phyloP scores from a whole-genome alignment of 116 monocot genomes.

The Cymodocea nodosa region DNA sequence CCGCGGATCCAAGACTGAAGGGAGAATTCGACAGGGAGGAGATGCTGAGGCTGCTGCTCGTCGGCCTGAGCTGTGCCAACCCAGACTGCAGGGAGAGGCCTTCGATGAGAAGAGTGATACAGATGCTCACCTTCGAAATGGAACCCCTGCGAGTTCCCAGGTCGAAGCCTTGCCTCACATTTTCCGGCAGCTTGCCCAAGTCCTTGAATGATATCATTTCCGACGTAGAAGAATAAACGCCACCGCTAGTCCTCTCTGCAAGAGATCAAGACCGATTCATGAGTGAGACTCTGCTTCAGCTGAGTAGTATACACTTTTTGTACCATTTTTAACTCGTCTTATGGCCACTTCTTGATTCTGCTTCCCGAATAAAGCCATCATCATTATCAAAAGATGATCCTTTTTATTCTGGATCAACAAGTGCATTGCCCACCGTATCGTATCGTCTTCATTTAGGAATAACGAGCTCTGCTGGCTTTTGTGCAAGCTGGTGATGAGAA shows the following conservation, averaged over 20 bases:
- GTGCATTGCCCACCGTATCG: too few relatives aligned
- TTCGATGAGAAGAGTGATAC: constrained; percentile 51
- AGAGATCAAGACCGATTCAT: constrained; percentile 11
- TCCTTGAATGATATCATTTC: constrained; percentile 38
- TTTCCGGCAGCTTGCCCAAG: constrained; percentile 20
- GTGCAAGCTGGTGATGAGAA: too few relatives aligned
- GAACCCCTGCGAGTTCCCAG: constrained; percentile 27
- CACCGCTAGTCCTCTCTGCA: constrained; percentile 10
- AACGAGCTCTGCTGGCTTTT: too few relatives aligned
- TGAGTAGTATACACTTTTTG: too few relatives aligned
- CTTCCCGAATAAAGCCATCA: too few relatives aligned
- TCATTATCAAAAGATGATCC: too few relatives aligned
- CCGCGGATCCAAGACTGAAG: constrained; percentile 34
- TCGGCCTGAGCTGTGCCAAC: constrained; percentile 69
- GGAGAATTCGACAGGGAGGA: constrained; percentile 41
- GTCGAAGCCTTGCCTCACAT: constrained; percentile 35
- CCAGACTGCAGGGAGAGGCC: constrained; percentile 55
- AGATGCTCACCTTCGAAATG: constrained; percentile 41
- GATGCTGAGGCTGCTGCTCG: constrained; percentile 46
- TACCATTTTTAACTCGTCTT: too few relatives aligned
- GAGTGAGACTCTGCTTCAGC: too few relatives aligned
- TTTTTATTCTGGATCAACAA: too few relatives aligned
- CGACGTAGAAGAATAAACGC: constrained; percentile 26
- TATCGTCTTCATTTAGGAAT: too few relatives aligned
- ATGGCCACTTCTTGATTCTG: too few relatives aligned